Evolutionary conservation across 78 protist genomes (phyloP).

Genomic region (Planoprotostelium fungivorum): DNA sequence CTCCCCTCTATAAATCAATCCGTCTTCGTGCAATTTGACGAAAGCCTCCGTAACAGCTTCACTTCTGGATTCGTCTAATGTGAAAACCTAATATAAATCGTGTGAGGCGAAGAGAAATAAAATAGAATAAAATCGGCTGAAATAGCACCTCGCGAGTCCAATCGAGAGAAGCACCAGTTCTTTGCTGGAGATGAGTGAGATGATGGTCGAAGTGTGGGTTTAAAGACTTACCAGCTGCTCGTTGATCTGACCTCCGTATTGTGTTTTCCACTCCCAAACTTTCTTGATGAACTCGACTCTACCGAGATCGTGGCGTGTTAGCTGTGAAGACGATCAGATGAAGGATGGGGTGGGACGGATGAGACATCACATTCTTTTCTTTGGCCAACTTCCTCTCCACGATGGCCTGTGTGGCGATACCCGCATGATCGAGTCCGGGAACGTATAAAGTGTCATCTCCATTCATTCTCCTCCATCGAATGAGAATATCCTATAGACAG

Average conservation of each 20-base stretch:
- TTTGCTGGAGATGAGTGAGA: not conserved
- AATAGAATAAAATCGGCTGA: too few species aligned
- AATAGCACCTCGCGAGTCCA: conserved; percentile 87
- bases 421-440: conserved; percentile 96
- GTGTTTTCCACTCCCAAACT: conserved; percentile 85
- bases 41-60: conserved; percentile 85
- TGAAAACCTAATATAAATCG: conserved; percentile 46
- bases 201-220: not conserved
- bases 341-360: not conserved
- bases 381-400: conserved; percentile 62
- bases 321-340: not conserved
- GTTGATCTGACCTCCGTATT: conserved; percentile 60
- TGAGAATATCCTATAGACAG: conserved; percentile 18
- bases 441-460: conserved; percentile 81
- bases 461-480: conserved; percentile 76
- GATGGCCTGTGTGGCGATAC: conserved; percentile 95
- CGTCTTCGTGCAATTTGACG: conserved; percentile 37
- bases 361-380: not conserved
- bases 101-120: conserved; percentile 14
- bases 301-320: conserved; percentile 62
- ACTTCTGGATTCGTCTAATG: conserved; percentile 59
- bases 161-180: conserved; percentile 83
- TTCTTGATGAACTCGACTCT: conserved; percentile 59
- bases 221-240: conserved; percentile 20
- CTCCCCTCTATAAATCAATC: conserved; percentile 58